Base-by-base conservation (phyloP, 148 eudicot genomes). In the Chenopodium album region DNA sequence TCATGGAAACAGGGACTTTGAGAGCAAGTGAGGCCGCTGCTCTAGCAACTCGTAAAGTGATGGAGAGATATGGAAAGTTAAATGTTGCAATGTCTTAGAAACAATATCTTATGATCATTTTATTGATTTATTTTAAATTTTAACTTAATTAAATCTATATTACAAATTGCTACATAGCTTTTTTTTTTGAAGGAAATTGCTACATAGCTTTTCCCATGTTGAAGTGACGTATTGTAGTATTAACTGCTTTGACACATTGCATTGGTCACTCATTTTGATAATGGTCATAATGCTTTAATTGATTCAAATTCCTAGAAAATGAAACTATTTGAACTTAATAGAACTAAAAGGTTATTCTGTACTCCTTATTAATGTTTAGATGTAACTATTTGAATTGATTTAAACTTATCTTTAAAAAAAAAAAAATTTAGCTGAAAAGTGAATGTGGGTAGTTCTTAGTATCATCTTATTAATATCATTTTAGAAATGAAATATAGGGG, bases 21-120 rank as follows among this genome's bases (percentile, higher is more conserved):
- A 93, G 93, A 59, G 99, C 99, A 52, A 94, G 99, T 81, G 97
- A 94, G 82, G 98, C 97, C 76, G 98, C 98, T 0, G 97, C 98
- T 23, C 87, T 92, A 34, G 99, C 98, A 9, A 94, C 99, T 44
- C 87, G 90, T 79, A 93, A 87, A 80, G 98, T 97, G 73, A 97
- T 97, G 99, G 81, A 90, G 75, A 94, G 88, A 85, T 85, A 94
- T 37, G 97, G 99, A 32, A 84, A 90, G 48, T 48, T 82, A 65
- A 84, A 77, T 77, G 77, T 85, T 68, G 97, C 94, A 0, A 67
- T 83, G 79, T 71, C 85, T 14, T 87, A 85, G 77, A 84, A 89
- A 41, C 26, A 31, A 19, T 73, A 4, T 71, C 26, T 71, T 17
- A 70, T 2, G 6, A 16, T 8, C n/a, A 70, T 32, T 70, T 11